Evolutionary conservation across 306 rosid genomes (phyloP), one percentile per base, ranked within the genome.

Genomic region (Cucurbita argyrosperma): DNA sequence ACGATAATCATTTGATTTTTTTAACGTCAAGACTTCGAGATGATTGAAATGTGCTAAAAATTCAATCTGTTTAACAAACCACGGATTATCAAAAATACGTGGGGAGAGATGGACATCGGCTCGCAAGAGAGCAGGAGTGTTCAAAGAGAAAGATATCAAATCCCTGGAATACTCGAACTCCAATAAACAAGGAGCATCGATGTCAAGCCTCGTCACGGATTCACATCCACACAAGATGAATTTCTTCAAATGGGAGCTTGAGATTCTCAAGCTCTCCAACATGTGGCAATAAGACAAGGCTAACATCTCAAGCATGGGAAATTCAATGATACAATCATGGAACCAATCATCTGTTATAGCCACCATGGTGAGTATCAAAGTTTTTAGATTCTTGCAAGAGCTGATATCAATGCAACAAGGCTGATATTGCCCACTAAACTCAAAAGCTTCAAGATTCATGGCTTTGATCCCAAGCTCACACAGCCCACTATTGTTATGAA

Each of bases 271-370:
- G 46, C 19, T 79, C 55, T 69, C 78, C 65, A 76, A 74, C 79
- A 81, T 49, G 14, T 8, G 10, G 35, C 81, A 84, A 26, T 43
- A 3, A 15, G 0, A 8, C 5, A 84, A 45, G 10, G 10, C 10
- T 65, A 84, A 70, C 14, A 13, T 70, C 76, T 81, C 87, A 62
- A 84, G 78, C 35, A 79, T 63, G 46, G 74, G 76, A 11, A 74
- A 57, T 63, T 81, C 62, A n/a, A 3, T 16, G 51, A 84, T 58
- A 49, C 47, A 47, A 2, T 79, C 74, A 73, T 56, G 30, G 7
- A 81, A 55, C 81, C 88, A 81, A 15, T 45, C 38, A 35, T 74
- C 45, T 16, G 70, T 71, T 37, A 81, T 15, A 6, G 15, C 50
- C 60, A 10, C 43, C 11, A 35, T 46, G 58, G 3, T 18, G 11